Base-by-base conservation (phyloP, 768 basidiomycete genomes). In the Boletus sensibilis region DNA sequence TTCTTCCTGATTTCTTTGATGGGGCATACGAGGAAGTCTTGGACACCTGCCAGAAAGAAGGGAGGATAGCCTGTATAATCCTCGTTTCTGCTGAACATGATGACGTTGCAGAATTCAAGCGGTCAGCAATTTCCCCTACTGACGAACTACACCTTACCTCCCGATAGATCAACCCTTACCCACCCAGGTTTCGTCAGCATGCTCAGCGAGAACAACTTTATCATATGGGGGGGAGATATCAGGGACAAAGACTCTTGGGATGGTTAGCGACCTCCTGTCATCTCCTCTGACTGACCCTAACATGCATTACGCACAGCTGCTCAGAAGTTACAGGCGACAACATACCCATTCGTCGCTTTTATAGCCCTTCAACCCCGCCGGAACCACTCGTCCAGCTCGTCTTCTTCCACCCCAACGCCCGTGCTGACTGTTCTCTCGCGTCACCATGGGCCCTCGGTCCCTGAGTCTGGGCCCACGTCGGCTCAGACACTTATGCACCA, bases 171-270 rank as follows among this genome's bases (percentile, higher is more conserved):
- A 5, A 92, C 92, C 0, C 77, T 98, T 18, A 87, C 88, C 1
- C 86, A 96, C 65, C 74, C 85, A 2, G 74, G 78, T 10, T 79
- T 98, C 43, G 82, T 94, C 8, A 81, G 80, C 25, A 70, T 83
- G 3, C 76, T 97, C 23, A 79, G 81, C 47, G 85, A 88, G 34
- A 88, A 94, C 68, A 77, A 87, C 48, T 79, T 96, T 51, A 64
- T 94, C 18, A 84, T 93, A 9, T 99, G 95, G 96, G 96, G 90
- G 4, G 95, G 92, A 16, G 95, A 98, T 67, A 84, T 97, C 9
- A 79, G 87, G 34, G 88, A 90, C 63, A 78, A 79, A 35, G 92
- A 96, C 58, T 84, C 91, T 5, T 94, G 93, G 82, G 82, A 85
- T 68, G 83, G 86, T 87, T 43, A 43, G 74, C 50, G 18, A 50